Evolutionary conservation across 257 asterid genomes (phyloP), one percentile per base, ranked within the genome.

Genomic region (Petrea volubilis): DNA sequence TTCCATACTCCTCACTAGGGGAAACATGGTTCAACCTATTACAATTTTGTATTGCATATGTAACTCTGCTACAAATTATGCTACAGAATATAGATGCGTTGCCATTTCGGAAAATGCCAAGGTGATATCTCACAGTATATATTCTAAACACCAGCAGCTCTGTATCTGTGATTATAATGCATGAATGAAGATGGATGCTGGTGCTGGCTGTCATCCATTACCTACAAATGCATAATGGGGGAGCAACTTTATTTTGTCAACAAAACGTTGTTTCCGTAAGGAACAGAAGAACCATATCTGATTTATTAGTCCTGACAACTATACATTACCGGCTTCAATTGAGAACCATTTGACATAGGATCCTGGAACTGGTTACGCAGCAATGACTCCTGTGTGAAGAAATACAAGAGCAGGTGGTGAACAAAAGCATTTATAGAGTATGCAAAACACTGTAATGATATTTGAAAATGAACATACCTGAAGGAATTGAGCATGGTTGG

Each of bases 351-450:
- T 44, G 91, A 71, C 68, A 78, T 74, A 24, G 85, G 70, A 70
- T 83, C 88, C 73, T 85, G 85, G 72, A 85, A 83, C 65, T 81
- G 91, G 77, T 74, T 79, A 68, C 72, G 85, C 17, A 83, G 76
- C 80, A 85, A 59, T 0, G 88, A 73, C n/a, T 83, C 91, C 91
- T 85, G 79, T 17, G 56, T 17, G 27, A 71, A 65, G 57, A 65
- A 36, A 71, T 15, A 70, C 56, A 64, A 3, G 24, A 29, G 24
- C 41, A 49, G 50, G 29, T 50, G 52, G 59, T 17, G 25, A 56
- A 40, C 21, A 13, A 29, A 52, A 77, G 68, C 28, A 17, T 44
- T 43, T 40, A 13, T 60, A 18, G 34, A 33, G 56, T 6, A 29
- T 33, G 63, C 60, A 50, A 34, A 46, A 61, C 27, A 60, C 38